Conservation (phyloP, 768 basidiomycete genomes). For the Pisolithus microcarpus region DNA sequence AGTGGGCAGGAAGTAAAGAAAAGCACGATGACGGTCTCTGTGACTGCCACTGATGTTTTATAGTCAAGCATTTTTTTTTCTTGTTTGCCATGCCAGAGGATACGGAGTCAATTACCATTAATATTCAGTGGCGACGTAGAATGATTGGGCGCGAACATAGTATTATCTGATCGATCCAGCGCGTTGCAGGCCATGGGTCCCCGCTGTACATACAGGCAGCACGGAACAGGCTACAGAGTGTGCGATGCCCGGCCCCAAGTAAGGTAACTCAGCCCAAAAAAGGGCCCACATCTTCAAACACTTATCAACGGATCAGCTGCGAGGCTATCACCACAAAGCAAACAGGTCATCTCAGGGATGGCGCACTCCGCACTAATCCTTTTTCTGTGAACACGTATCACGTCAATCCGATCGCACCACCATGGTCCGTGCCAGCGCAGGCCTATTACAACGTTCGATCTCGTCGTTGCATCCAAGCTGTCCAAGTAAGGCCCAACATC, state of each 20-base stretch:
- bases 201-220: not conserved
- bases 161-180: not conserved
- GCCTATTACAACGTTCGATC: no score
- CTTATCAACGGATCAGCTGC: constrained; percentile 18
- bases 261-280: not conserved
- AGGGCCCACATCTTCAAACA: not conserved
- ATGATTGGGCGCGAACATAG: not conserved
- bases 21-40: constrained; percentile 4
- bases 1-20: not conserved
- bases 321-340: constrained; percentile 11
- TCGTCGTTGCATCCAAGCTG: no score
- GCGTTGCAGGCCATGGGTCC: not conserved
- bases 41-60: constrained; percentile 4
- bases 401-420: constrained; percentile 23
- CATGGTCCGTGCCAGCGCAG: constrained; percentile 5
- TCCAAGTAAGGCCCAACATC: not conserved
- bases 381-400: constrained; percentile 12
- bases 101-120: not conserved
- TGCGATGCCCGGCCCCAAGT: not conserved
- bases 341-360: constrained; percentile 18
- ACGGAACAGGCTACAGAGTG: not conserved
- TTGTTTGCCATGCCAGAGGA: not conserved
- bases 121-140: not conserved
- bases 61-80: not conserved
- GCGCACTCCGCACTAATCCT: constrained; percentile 11